These are phyloP conservation scores for Fusarium phyllophilum DNA, from an alignment of 2,329 filamentous ascomycete species.

Conservation along the genomic window DNA sequence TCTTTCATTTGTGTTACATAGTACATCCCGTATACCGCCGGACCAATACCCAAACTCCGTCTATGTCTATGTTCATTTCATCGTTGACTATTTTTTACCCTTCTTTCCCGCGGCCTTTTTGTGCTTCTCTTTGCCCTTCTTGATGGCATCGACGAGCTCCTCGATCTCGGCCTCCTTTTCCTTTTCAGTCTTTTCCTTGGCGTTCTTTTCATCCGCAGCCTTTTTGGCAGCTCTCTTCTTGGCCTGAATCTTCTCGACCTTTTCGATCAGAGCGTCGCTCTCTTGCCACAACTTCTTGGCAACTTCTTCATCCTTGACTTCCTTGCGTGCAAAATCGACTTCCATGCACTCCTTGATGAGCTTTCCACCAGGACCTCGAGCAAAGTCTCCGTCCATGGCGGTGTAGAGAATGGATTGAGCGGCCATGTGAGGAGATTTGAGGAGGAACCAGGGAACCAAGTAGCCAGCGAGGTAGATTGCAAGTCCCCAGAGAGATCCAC, in stretches of 20 bases:
- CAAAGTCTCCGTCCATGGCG: slow-evolving; percentile 81
- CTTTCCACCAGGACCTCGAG: slow-evolving; percentile 71
- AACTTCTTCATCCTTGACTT: slow-evolving; percentile 80
- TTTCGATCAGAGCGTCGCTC: slow-evolving; percentile 85
- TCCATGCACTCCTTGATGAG: slow-evolving; percentile 90
- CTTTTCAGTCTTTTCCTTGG: slow-evolving; percentile 51
- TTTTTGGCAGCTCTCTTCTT: slow-evolving; percentile 57
- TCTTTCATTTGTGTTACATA: not conserved
- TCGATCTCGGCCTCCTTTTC: slow-evolving; percentile 47
- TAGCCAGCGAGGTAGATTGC: slow-evolving; percentile 81
- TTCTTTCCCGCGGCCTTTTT: slow-evolving; percentile 41
- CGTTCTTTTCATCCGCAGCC: slow-evolving; percentile 48
- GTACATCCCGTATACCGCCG: not conserved
- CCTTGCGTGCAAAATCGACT: slow-evolving; percentile 74
- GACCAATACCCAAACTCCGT: slow-evolving; percentile 33
- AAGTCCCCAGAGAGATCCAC: slow-evolving; percentile 84
- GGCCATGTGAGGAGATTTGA: slow-evolving; percentile 86
- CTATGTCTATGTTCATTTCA: slow-evolving; percentile 35
- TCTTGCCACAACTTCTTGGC: slow-evolving; percentile 91
- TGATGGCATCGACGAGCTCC: slow-evolving; percentile 57
- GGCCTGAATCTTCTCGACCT: slow-evolving; percentile 76
- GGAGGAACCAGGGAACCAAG: slow-evolving; percentile 83
- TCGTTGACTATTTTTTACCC: slow-evolving; percentile 36
- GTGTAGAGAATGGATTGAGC: slow-evolving; percentile 89
- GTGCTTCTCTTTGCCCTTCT: slow-evolving; percentile 52